Evolutionary conservation across 2,329 filamentous ascomycete genomes (phyloP).

Genomic region (Hirsutella rhossiliensis): DNA sequence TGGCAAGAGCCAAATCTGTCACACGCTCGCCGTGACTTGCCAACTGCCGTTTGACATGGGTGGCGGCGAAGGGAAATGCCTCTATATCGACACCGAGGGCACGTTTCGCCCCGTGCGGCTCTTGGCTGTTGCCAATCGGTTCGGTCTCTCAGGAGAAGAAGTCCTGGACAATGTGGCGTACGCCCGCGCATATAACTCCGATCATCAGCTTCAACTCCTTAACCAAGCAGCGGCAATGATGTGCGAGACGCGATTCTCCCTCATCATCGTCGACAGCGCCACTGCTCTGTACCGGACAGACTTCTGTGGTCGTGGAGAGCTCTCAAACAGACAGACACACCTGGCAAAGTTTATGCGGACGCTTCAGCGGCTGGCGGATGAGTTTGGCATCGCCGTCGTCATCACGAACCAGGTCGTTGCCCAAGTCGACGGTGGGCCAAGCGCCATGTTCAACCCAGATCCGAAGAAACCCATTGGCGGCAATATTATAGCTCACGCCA

Average conservation of each 20-base stretch:
- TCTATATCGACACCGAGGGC: slow-evolving; percentile 97
- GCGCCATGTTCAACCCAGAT: slow-evolving; percentile 97
- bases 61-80: slow-evolving; percentile 92
- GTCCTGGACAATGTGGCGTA: slow-evolving; percentile 98
- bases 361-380: slow-evolving; percentile 63
- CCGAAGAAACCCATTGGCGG: slow-evolving; percentile 98
- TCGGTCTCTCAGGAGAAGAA: slow-evolving; percentile 90
- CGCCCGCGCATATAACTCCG: slow-evolving; percentile 94
- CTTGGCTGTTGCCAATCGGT: slow-evolving; percentile 84
- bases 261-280: slow-evolving; percentile 91
- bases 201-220: slow-evolving; percentile 89
- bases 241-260: slow-evolving; percentile 95
- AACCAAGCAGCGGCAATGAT: slow-evolving; percentile 97
- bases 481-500: slow-evolving; percentile 97
- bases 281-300: slow-evolving; percentile 94
- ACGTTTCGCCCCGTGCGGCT: slow-evolving; percentile 90
- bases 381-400: slow-evolving; percentile 94
- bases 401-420: slow-evolving; percentile 99
- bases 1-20: slow-evolving; percentile 96
- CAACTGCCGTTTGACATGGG: slow-evolving; percentile 98
- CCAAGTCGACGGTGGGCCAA: slow-evolving; percentile 92
- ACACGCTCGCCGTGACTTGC: slow-evolving; percentile 96
- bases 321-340: slow-evolving; percentile 86
- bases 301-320: slow-evolving; percentile 89
- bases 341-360: slow-evolving; percentile 81